A percentile compares a stretch with the other conserved stretches of the same genome.
Conservation (phyloP, 2,329 filamentous ascomycete species). For the Camptophora hylomeconis region DNA sequence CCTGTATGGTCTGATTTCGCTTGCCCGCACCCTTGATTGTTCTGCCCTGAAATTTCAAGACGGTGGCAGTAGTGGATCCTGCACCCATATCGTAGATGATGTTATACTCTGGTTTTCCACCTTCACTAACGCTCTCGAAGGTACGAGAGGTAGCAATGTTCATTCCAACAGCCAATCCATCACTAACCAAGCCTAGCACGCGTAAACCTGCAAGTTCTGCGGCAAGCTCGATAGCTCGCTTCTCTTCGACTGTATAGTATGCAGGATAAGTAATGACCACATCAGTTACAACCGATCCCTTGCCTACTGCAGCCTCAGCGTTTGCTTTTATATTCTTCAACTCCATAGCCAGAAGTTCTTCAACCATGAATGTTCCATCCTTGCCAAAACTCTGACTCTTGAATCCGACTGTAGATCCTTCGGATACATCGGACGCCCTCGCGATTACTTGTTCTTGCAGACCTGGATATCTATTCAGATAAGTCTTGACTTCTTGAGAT, state of each 20-base stretch:
- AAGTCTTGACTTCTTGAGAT: constrained; percentile 52
- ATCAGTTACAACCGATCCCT: constrained; percentile 60
- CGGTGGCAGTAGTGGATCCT: constrained; percentile 79
- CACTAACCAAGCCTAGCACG: constrained; percentile 71
- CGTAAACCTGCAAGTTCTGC: constrained; percentile 80
- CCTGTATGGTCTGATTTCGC: constrained; percentile 93
- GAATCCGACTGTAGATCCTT: constrained; percentile 63
- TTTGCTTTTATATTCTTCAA: constrained; percentile 83
- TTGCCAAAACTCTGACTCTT: constrained; percentile 59
- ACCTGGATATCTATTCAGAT: constrained; percentile 63
- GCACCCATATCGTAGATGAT: constrained; percentile 97
- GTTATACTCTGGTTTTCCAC: constrained; percentile 78
- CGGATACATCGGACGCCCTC: constrained; percentile 28
- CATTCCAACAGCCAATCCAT: constrained; percentile 81
- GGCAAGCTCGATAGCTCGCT: constrained; percentile 69
- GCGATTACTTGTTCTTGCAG: constrained; percentile 51
- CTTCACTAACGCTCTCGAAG: constrained; percentile 73
- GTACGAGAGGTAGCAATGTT: constrained; percentile 89
- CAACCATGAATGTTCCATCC: constrained; percentile 54
- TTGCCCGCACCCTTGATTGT: constrained; percentile 83
- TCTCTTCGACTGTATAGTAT: constrained; percentile 85
- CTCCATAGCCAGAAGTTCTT: constrained; percentile 94
- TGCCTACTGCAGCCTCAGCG: constrained; percentile 69
- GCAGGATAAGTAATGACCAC: constrained; percentile 79
- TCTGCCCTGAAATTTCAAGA: constrained; percentile 79